Evolutionary conservation across 1,284 basidiomycete species (phyloP).

Genomic region (Irpex sp.): DNA sequence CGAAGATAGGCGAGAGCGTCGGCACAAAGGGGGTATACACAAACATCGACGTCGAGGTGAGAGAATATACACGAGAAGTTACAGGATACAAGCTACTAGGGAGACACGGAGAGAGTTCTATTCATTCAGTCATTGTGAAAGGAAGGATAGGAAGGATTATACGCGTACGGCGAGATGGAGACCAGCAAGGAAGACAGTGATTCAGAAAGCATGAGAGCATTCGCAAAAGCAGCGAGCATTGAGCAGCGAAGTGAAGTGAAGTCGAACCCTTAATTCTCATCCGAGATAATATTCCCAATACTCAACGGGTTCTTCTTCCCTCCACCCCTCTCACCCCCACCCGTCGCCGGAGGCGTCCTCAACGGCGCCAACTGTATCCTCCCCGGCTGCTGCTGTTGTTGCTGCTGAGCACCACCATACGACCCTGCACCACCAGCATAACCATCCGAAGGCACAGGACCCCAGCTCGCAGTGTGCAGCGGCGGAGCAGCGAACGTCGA

Average conservation of each 20-base stretch:
- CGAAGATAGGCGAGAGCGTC: background rate
- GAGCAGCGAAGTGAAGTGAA: background rate
- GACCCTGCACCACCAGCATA: background rate
- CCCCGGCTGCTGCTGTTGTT: constrained; percentile 22
- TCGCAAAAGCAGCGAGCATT: background rate
- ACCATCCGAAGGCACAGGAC: background rate
- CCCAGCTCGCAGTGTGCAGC: constrained; percentile 16
- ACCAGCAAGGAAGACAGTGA: background rate
- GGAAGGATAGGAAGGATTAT: background rate
- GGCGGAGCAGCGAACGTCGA: constrained; percentile 8
- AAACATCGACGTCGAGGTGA: background rate
- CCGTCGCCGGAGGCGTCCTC: constrained; percentile 23
- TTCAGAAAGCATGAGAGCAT: background rate
- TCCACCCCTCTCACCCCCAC: constrained; percentile 25
- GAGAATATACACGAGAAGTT: background rate
- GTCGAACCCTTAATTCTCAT: constrained; percentile 26
- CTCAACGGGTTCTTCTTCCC: constrained; percentile 56
- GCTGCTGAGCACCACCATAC: constrained; percentile 6
- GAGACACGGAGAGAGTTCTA: background rate
- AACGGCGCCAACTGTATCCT: constrained; percentile 59
- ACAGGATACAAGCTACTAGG: background rate
- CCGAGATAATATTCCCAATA: constrained; percentile 70
- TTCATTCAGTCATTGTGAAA: background rate
- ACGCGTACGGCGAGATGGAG: background rate
- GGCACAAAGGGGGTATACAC: background rate